Base-by-base conservation (phyloP, 164 flowering plant species). In the Vitis riparia region DNA sequence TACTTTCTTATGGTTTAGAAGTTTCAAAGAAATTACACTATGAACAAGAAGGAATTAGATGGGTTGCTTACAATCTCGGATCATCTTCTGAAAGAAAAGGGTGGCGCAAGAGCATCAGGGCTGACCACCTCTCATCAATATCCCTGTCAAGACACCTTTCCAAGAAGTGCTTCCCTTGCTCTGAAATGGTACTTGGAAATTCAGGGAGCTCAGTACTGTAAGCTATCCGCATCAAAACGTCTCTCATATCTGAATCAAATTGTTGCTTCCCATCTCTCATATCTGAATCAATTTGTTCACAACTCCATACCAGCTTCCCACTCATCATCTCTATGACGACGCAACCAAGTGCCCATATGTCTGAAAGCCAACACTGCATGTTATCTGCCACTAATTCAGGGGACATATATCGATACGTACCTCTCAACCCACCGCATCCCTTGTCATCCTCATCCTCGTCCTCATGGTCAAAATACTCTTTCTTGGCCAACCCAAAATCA, bases 281-380 rank as follows among this genome's bases (percentile, higher is more conserved):
- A 3, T 16, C 19, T 13, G 63, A 30, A 7, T 52, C 66, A 11
- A 11, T 23, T 5, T 37, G 44, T 37, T 37, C 44, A 37, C 6
- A 37, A 13, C 44, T 52, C 73, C 73, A 71, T 7, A n/a, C 68
- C 11, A 56, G 56, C 51, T 57, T 51, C 15, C 73, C 67, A 9
- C 44, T 70, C 47, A 70, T 9, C 74, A 71, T 71, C 61, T 71
- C 74, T 10, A 65, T 29, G 12, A 71, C 59, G 8, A 44, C 56
- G 13, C 73, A 71, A 55, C 68, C 74, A 51, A 71, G 62, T 1
- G 74, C 74, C 74, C 74, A 71, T 13, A 71, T 29, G 15, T 71
- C 74, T n/a, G 63, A 55, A 10, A 68, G 64, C 1, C 63, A 4
- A 11, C 63, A 68, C 8, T 47, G 29, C 48, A 16, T 55, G 6